Evolutionary conservation across 129 eudicot species (phyloP), one percentile per base, ranked within the genome.

Genomic region (Flaveria linearis): DNA sequence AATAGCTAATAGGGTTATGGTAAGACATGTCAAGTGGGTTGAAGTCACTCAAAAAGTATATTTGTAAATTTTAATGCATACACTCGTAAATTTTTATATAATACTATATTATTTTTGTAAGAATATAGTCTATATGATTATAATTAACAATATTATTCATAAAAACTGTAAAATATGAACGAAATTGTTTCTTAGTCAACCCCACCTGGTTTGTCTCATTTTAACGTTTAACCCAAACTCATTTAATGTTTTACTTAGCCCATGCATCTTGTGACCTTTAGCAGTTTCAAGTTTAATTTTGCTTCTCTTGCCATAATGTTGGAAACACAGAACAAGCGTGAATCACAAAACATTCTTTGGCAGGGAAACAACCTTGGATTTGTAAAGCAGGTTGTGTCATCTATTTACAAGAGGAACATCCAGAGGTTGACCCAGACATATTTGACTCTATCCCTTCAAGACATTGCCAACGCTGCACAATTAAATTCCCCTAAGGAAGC

Each of bases 381-480:
- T 83, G 97, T 88, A 81, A 90, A 84, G 83, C 97, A 93, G 82
- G 98, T 88, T 5, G 85, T 90, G 50, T 84, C 96, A 67, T 93
- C 97, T 45, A 85, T 88, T 86, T 88, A 88, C 79, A 93, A 93
- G 82, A 83, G 97, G 62, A 93, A 93, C 77, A 93, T 93, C 62
- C 98, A 88, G 82, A 88, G 97, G 83, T 82, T 93, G 84, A 93
- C 98, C 56, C 98, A 93, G 69, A 93, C 97, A 26, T 93, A 93
- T 82, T 78, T 93, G 80, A 93, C 97, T 72, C 81, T 93, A 46
- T 93, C 98, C 55, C 93, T 93, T 18, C 89, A 93, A 84, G 98
- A 91, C 81, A 93, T 93, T 55, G 98, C 98, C 17, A 87, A 84
- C 73, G 85, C 88, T n/a, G 98, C 92, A 51, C 89, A 88, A 69